Percentiles rank a stretch among this genome's conserved stretches.
Evolutionary conservation across 176 grass and related monocot genomes (phyloP).

Genomic region (Ananas comosus): DNA sequence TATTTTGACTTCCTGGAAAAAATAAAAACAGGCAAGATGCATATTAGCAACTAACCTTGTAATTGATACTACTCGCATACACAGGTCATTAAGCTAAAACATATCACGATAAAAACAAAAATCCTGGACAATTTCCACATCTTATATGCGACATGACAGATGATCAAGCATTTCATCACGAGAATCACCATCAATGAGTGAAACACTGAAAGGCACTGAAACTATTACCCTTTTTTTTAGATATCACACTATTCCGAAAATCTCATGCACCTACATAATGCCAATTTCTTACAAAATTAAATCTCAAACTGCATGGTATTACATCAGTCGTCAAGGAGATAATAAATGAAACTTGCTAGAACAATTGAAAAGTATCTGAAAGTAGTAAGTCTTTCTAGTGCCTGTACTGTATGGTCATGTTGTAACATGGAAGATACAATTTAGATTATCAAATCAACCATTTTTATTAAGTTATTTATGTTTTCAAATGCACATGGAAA

Average conservation of each 20-base stretch:
- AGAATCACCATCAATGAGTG: too few relatives aligned
- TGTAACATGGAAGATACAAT: too few relatives aligned
- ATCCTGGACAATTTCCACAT: too few relatives aligned
- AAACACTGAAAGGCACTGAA: too few relatives aligned
- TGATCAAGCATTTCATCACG: too few relatives aligned
- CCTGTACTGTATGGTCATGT: background rate
- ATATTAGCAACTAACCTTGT: background rate
- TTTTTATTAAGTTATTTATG: background rate
- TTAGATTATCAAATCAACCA: background rate
- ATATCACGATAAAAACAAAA: background rate
- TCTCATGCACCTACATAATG: too few relatives aligned
- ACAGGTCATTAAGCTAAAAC: background rate
- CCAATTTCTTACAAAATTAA: background rate
- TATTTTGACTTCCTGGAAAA: conserved; percentile 52
- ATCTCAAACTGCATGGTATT: background rate
- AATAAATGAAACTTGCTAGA: background rate
- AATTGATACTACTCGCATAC: background rate
- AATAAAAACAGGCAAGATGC: background rate
- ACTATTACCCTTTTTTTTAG: too few relatives aligned
- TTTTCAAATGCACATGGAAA: background rate
- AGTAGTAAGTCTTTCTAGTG: background rate
- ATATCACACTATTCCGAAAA: too few relatives aligned
- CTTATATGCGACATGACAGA: too few relatives aligned
- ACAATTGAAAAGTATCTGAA: background rate
- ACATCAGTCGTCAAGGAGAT: background rate